These are phyloP conservation scores for Sclerotinia subarctica DNA, from an alignment of 2,329 filamentous ascomycete genomes.

Conservation along the genomic window DNA sequence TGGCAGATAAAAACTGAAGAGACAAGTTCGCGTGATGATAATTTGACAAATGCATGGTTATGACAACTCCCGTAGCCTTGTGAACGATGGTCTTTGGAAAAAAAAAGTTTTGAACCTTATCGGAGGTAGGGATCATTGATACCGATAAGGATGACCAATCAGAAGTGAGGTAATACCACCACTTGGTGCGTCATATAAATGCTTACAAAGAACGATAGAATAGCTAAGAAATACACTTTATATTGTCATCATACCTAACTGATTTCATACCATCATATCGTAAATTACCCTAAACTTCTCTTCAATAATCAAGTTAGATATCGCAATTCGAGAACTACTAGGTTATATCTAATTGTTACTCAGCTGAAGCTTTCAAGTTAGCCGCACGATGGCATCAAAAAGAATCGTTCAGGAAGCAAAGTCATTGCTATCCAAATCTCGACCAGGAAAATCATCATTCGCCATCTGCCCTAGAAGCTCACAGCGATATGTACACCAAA, in stretches of 20 bases:
- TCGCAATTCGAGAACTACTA: neutral
- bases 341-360: neutral
- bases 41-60: neutral
- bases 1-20: neutral
- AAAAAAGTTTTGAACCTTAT: conserved; percentile 11
- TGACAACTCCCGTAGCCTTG: neutral
- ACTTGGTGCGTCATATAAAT: conserved; percentile 8
- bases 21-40: neutral
- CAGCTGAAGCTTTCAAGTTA: neutral
- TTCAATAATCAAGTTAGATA: neutral
- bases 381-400: conserved; percentile 29
- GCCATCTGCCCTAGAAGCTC: conserved; percentile 32
- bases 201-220: conserved; percentile 10
- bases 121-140: neutral
- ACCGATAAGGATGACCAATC: neutral
- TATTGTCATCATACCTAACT: neutral
- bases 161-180: neutral
- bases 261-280: no score
- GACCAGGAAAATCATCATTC: conserved; percentile 35
- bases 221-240: neutral
- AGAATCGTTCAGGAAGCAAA: conserved; percentile 28
- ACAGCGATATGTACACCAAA: conserved; percentile 44
- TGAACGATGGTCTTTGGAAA: neutral
- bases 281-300: no score
- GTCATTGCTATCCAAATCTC: conserved; percentile 29